Evolutionary conservation across 176 grass and related monocot genomes (phyloP).

Genomic region (Cocos nucifera): DNA sequence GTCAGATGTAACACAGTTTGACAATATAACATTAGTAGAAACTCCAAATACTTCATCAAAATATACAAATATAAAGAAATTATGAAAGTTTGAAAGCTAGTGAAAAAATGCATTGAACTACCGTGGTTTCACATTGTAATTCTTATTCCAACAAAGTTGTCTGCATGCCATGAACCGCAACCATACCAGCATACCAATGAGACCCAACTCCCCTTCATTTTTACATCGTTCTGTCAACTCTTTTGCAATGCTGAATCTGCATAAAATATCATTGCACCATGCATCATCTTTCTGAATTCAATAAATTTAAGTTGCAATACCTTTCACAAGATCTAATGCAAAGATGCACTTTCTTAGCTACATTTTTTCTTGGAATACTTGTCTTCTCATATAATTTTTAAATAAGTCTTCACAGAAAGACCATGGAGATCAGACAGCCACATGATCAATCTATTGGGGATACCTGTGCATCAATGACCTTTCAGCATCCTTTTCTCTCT

Average conservation of each 20-base stretch:
- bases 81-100: too few species aligned
- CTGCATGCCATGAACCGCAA: slow-evolving; percentile 16
- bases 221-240: not conserved
- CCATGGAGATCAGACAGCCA: too few species aligned
- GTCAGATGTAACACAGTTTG: too few species aligned
- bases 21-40: too few species aligned
- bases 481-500: slow-evolving; percentile 17
- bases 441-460: not conserved
- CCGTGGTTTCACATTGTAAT: slow-evolving; percentile 22
- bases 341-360: too few species aligned
- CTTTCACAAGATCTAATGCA: too few species aligned
- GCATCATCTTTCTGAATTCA: not conserved
- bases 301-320: not conserved
- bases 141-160: slow-evolving; percentile 19
- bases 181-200: slow-evolving; percentile 13
- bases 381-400: not conserved
- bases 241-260: slow-evolving; percentile 17
- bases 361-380: too few species aligned
- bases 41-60: not conserved
- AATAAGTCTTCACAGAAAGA: not conserved
- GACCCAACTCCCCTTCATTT: slow-evolving; percentile 10
- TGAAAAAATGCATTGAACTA: not conserved
- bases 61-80: not conserved
- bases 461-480: slow-evolving; percentile 21
- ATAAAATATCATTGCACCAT: not conserved